phyloP scores from a whole-genome alignment of 140 eudicot species.

The Eryngium alpinum region DNA sequence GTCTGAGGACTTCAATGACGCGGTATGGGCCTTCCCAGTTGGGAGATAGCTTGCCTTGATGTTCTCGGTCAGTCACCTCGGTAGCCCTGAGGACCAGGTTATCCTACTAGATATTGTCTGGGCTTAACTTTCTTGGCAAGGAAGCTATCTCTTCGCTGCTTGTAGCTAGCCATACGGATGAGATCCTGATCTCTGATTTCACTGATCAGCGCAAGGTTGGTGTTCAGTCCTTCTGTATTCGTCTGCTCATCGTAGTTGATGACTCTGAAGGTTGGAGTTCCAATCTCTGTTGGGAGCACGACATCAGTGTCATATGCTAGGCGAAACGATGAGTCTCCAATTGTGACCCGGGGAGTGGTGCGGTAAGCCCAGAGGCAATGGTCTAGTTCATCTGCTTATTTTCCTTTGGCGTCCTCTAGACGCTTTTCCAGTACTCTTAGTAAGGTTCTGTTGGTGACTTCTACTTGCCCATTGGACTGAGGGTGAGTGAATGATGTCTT shows the following conservation, averaged over 20 bases:
- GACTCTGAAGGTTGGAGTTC: background rate
- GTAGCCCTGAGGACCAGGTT: background rate
- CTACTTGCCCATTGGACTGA: background rate
- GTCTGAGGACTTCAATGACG: too few species aligned
- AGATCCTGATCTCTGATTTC: background rate
- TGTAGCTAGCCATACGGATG: background rate
- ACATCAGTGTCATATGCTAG: background rate
- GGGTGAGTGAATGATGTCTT: background rate
- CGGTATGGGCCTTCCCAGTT: background rate
- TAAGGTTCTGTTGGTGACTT: background rate
- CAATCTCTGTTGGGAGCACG: background rate
- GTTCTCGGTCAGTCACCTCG: background rate
- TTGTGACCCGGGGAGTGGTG: background rate
- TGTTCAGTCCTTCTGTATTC: background rate
- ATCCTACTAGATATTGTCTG: background rate
- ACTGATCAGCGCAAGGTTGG: background rate
- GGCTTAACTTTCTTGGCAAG: background rate
- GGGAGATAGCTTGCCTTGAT: background rate
- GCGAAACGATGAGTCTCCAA: background rate
- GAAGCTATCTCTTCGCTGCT: background rate
- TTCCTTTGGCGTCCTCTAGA: background rate
- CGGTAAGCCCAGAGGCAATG: background rate
- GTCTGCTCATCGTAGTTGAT: background rate
- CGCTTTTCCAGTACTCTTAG: background rate
- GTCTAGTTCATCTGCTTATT: background rate